Base-by-base conservation (phyloP, 208 protist genomes). In the Leishmania turanica region DNA sequence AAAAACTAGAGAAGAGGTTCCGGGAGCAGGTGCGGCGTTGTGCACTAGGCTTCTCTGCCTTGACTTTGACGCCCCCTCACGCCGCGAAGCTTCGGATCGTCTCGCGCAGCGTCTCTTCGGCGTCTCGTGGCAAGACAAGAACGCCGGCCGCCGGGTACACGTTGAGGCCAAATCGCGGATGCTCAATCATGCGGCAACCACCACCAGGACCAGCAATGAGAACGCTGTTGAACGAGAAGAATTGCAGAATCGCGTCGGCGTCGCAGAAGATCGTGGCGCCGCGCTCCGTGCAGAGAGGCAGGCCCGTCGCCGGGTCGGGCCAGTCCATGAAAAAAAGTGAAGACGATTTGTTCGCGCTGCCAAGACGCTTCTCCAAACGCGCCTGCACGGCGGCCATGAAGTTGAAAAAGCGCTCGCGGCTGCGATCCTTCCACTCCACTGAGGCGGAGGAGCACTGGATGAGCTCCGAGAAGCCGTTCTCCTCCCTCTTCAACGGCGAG, bases 171-270 rank as follows among this genome's bases (percentile, higher is more conserved):
- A 87, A 87, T 24, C 66, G 64, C 6, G 87, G 87, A 68, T 92
- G 89, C 75, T 88, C 64, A 27, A 91, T 76, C 87, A 92, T 92
- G 73, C 89, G 87, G 71, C 89, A 92, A 31, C 85, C 85, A 24
- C 89, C 89, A 37, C 87, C 87, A 8, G 79, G 77, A 0, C 82
- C 83, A 8, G 83, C 80, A n/a, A 92, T 85, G 42, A 88, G 68
- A 5, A 90, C 85, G 56, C 82, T 80, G 77, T 84, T 60, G 49
- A 86, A 92, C 2, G 81, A 77, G 62, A 92, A 90, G 54, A 91
- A 88, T 53, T 89, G 84, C 70, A 91, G 85, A 42, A 91, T 85
- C 3, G 79, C 78, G 70, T 90, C 89, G 11, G 80, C 47, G 68
- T 92, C 89, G 42, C 58, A 78, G 74, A 90, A 87, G 62, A 64